Percentiles rank a stretch among this genome's conserved stretches.
Evolutionary conservation across 176 grass and related monocot species (phyloP).

Genomic region (Oryza longistaminata): DNA sequence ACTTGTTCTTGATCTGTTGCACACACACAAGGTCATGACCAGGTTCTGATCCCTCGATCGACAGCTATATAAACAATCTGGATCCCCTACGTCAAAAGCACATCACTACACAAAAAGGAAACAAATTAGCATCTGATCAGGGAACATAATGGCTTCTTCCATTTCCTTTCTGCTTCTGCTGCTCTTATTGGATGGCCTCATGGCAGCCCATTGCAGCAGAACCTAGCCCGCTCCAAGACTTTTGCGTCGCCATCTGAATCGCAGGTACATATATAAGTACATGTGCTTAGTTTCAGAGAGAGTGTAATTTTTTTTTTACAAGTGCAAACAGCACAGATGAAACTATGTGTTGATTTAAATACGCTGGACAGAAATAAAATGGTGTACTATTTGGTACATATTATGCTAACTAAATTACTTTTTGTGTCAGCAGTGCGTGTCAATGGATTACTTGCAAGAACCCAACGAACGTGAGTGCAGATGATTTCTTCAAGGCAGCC

Average conservation of each 20-base stretch:
- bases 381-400: too few species aligned
- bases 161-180: not conserved
- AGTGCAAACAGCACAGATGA: not conserved
- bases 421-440: not conserved
- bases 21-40: too few species aligned
- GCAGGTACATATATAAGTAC: not conserved
- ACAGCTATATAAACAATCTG: too few species aligned
- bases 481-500: conserved; percentile 32
- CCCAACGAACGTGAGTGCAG: not conserved
- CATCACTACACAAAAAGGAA: too few species aligned
- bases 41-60: too few species aligned
- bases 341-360: too few species aligned
- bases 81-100: too few species aligned
- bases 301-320: not conserved
- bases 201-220: conserved; percentile 15
- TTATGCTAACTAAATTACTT: too few species aligned
- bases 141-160: not conserved
- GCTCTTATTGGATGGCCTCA: not conserved
- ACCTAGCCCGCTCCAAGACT: conserved; percentile 28
- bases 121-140: too few species aligned
- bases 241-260: not conserved
- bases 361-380: too few species aligned
- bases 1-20: too few species aligned
- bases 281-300: not conserved
- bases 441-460: conserved; percentile 40